A percentile compares a stretch with the other conserved stretches of the same genome.
These are phyloP conservation scores for Apophysomyces elegans DNA, from an alignment of 371 early-diverging fungal genomes.

Conservation along the genomic window DNA sequence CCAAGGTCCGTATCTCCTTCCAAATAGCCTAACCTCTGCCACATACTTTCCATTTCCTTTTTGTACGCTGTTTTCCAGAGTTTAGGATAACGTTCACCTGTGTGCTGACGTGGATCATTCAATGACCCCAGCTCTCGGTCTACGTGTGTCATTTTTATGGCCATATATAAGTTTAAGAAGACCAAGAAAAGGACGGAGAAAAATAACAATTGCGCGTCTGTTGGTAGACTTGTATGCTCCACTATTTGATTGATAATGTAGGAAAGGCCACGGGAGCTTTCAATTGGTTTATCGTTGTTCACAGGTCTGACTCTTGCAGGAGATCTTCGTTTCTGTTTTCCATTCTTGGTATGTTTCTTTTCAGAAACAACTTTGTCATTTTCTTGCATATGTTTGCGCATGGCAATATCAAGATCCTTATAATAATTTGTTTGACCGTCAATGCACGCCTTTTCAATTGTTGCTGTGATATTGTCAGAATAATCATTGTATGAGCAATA, in stretches of 20 bases:
- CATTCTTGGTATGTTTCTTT: constrained; percentile 10
- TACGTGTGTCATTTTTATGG: constrained; percentile 36
- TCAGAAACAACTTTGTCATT: constrained; percentile 3
- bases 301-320: not conserved
- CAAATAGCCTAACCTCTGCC: not conserved
- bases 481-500: not conserved
- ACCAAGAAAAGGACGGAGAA: constrained; percentile 37
- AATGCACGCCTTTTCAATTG: constrained; percentile 65
- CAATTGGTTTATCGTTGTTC: not conserved
- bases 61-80: not conserved
- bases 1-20: not conserved
- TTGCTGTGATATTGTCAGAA: constrained; percentile 22
- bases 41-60: not conserved
- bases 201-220: constrained; percentile 27
- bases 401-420: constrained; percentile 53
- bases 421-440: constrained; percentile 68
- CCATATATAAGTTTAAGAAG: constrained; percentile 39
- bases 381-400: constrained; percentile 27
- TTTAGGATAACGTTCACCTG: not conserved
- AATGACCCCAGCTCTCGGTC: constrained; percentile 26
- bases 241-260: constrained; percentile 19
- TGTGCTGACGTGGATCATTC: not conserved
- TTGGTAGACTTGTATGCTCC: constrained; percentile 16
- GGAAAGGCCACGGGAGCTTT: not conserved
- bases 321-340: constrained; percentile 17